A percentile compares a stretch with the other conserved stretches of the same genome.
Evolutionary conservation across 2,329 filamentous ascomycete genomes (phyloP).

Genomic region (Diplocarpon mali): DNA sequence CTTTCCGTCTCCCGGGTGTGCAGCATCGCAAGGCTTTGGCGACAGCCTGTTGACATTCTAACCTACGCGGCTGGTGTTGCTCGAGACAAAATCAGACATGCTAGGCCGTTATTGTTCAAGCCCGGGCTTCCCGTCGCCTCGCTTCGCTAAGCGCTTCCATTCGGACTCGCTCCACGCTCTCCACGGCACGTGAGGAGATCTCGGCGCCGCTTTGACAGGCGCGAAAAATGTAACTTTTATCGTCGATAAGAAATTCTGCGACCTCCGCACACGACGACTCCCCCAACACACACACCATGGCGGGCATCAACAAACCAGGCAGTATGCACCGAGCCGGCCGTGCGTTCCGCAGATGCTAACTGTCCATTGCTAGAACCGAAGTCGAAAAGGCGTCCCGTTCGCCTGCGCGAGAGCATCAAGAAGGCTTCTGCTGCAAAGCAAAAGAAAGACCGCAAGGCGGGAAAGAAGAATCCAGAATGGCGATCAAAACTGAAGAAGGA

Average conservation of each 20-base stretch:
- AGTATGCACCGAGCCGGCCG: slow-evolving; percentile 19
- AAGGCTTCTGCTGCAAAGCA: slow-evolving; percentile 87
- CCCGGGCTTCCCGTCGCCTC: too few species aligned
- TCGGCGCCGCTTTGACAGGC: slow-evolving; percentile 1
- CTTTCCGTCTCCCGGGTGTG: too few species aligned
- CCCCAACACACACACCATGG: slow-evolving; percentile 20
- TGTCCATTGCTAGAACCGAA: slow-evolving; percentile 57
- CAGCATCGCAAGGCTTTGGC: too few species aligned
- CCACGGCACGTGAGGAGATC: background rate
- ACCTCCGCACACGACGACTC: background rate
- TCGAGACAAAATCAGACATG: too few species aligned
- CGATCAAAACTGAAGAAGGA: slow-evolving; percentile 93
- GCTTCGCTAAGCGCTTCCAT: background rate
- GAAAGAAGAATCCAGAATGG: slow-evolving; percentile 97
- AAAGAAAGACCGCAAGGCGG: slow-evolving; percentile 75
- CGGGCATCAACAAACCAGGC: slow-evolving; percentile 26
- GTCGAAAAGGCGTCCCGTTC: slow-evolving; percentile 84
- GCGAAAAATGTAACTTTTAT: slow-evolving; percentile 5
- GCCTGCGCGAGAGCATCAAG: slow-evolving; percentile 89
- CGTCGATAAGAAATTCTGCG: background rate
- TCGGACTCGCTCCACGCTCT: background rate
- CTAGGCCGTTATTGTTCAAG: too few species aligned
- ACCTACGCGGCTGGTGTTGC: too few species aligned
- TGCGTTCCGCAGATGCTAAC: slow-evolving; percentile 7
- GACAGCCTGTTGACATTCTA: too few species aligned